Conservation (phyloP, 139 green algal species). For the Volvox africanus region DNA sequence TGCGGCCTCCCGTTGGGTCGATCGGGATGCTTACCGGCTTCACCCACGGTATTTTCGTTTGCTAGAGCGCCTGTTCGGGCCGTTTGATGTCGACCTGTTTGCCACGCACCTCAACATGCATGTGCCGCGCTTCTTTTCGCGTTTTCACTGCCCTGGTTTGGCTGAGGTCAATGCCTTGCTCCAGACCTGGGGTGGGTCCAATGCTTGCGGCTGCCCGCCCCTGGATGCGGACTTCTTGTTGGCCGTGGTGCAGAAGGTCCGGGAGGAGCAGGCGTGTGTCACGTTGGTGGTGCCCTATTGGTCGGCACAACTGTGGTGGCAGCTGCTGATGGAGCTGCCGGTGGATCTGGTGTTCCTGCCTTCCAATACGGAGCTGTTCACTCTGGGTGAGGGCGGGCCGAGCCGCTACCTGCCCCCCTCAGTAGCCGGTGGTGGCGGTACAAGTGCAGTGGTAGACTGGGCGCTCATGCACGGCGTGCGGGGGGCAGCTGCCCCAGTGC, state of each 20-base stretch:
- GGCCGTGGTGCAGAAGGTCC: constrained; percentile 13
- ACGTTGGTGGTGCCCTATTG: too few relatives aligned
- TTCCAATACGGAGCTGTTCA: neutral
- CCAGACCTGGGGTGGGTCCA: neutral
- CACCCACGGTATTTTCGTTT: neutral
- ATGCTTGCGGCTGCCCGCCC: constrained; percentile 23
- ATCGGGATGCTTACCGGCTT: constrained; percentile 12
- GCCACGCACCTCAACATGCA: constrained; percentile 7
- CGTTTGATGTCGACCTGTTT: constrained; percentile 14
- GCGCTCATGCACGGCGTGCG: neutral
- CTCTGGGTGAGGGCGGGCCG: neutral
- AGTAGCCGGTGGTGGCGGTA: too few relatives aligned
- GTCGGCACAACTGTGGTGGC: too few relatives aligned
- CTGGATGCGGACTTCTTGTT: neutral
- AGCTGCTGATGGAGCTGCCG: too few relatives aligned
- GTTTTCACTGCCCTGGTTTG: neutral
- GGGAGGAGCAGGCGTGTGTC: too few relatives aligned
- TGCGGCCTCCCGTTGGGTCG: neutral
- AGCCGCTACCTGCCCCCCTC: too few relatives aligned
- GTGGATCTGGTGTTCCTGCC: constrained; percentile 24
- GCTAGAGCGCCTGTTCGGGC: neutral
- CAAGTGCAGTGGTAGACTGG: too few relatives aligned
- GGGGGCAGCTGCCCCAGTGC: neutral
- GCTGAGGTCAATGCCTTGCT: neutral
- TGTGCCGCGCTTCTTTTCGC: neutral